Evolutionary conservation across 306 rosid species (phyloP).

Genomic region (Sindora glabra): DNA sequence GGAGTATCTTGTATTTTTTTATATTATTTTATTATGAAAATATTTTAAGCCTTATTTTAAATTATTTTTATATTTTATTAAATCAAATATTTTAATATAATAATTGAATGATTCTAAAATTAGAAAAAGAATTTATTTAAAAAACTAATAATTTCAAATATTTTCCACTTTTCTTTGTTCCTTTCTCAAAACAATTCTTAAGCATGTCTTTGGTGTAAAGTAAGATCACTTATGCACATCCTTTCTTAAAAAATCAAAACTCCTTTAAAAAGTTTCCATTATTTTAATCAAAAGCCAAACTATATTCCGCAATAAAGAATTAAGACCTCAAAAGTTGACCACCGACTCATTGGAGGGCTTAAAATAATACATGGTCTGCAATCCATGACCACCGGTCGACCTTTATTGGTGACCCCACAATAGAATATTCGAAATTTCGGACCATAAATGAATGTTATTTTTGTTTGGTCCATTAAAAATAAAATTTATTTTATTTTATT

Average conservation of each 20-base stretch:
- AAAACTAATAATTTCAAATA: too few relatives aligned
- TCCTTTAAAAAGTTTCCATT: not conserved
- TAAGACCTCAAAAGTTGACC: conserved; percentile 15
- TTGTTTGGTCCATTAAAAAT: not conserved
- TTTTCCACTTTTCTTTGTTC: too few relatives aligned
- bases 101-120: too few relatives aligned
- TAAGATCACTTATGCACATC: not conserved
- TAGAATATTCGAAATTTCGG: not conserved
- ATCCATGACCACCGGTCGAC: conserved; percentile 16
- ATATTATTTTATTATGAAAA: too few relatives aligned
- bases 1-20: too few relatives aligned
- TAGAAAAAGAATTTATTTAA: too few relatives aligned
- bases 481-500: not conserved
- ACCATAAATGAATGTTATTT: not conserved
- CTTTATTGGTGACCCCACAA: not conserved
- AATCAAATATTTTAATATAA: too few relatives aligned
- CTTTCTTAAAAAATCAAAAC: not conserved
- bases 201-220: not conserved
- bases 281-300: not conserved
- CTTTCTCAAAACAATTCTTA: not conserved
- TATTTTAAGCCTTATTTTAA: too few relatives aligned
- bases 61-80: too few relatives aligned
- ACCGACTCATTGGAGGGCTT: conserved; percentile 14
- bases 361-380: conserved; percentile 9
- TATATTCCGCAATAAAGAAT: not conserved